Percentiles rank a stretch among this genome's conserved stretches.
Conservation (phyloP, 352 stramenopile species). For the Elongisporangium anandrum region DNA sequence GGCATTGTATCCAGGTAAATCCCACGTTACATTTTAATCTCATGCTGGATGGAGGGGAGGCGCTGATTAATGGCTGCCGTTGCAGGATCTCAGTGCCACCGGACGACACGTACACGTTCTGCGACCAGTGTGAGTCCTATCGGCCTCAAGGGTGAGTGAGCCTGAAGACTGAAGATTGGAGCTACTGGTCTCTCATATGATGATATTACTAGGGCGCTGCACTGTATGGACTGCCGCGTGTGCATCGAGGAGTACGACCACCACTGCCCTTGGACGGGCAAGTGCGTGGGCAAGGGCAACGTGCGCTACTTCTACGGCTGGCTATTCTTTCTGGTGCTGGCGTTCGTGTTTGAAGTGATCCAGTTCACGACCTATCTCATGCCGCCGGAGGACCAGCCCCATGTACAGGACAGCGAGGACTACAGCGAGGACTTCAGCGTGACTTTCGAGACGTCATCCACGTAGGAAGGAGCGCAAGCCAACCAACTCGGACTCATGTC, state of each 20-base stretch:
- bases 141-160: conserved; percentile 52
- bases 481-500: neutral
- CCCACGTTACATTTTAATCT: neutral
- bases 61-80: conserved; percentile 3
- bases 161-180: neutral
- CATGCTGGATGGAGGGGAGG: neutral
- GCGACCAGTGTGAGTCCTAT: conserved; percentile 75
- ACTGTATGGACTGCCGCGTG: conserved; percentile 86
- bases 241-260: conserved; percentile 89
- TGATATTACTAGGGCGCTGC: conserved; percentile 42
- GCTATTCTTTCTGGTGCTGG: conserved; percentile 80
- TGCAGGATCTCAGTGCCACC: conserved; percentile 26
- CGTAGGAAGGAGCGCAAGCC: neutral
- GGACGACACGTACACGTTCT: conserved; percentile 70
- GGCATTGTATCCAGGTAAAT: conserved; percentile 56
- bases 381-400: conserved; percentile 43
- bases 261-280: conserved; percentile 92
- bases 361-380: conserved; percentile 85
- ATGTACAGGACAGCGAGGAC: conserved; percentile 13
- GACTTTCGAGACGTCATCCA: neutral
- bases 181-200: neutral
- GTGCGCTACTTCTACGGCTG: conserved; percentile 81
- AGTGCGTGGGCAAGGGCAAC: conserved; percentile 84
- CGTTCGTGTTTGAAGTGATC: conserved; percentile 87
- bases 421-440: neutral